Base-by-base conservation (phyloP, 2,329 filamentous ascomycete genomes). In the Sarocladiaceae sp. region DNA sequence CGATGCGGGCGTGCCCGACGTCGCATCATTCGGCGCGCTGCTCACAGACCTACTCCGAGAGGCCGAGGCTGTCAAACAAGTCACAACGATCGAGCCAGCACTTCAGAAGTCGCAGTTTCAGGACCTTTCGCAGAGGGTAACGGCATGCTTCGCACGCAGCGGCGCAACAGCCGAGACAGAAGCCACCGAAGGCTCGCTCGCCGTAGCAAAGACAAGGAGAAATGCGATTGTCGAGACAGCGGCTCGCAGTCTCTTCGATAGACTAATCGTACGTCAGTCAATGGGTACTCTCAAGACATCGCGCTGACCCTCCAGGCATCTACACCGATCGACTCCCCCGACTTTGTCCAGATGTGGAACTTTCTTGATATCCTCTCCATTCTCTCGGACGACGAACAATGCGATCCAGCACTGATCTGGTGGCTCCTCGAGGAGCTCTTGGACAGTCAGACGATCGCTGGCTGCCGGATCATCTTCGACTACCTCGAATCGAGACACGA, bases 401-500 rank as follows among this genome's bases (percentile, higher is more conserved):
- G 71, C 59, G 89, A 95, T 51, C 80, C 88, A 0, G 85, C 85
- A 15, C 72, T 98, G 7, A 74, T 93, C 6, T 89, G 95, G 57
- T 90, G 87, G 77, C 78, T 98, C 13, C 82, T 96, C 16, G 93
- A 99, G 61, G 93, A 97, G 64, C 77, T 98, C 1, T 75, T 98
- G 20, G 94, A 98, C 62, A 95, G 89, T 57, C 91, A 98, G 62
- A 95, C 90, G 0, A 95, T 96, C 33, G 78, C 88, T 19, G 90
- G 88, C 24, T 98, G 93, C 60, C 83, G 89, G 48, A 86, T 80
- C 49, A 85, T 97, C 12, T 97, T 98, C 59, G 89, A 95, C 59
- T 98, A 90, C 56, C 76, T 98, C 33, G 94, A 98, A 62, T 96
- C 93, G 18, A 79, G 94, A 47, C 80, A 93, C 57, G 90, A 97